Conservation (phyloP, 371 early-diverging fungal species). For the Phascolomyces articulosus region DNA sequence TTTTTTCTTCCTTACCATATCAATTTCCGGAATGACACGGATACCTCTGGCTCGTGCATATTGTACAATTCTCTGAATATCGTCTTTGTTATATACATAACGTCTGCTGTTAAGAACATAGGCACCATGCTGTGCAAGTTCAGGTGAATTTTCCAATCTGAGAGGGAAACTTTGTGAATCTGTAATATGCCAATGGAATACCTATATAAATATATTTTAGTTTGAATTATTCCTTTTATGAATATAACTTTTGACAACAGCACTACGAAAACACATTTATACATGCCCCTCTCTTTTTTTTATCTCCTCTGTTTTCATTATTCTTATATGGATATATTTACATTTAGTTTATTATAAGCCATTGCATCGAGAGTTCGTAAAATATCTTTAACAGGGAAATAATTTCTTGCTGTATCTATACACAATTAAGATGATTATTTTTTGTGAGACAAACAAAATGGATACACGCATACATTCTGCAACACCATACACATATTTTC, state of each 20-base stretch:
- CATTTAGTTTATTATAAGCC: slow-evolving; percentile 63
- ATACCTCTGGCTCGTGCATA: slow-evolving; percentile 60
- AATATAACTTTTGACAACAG: too few species aligned
- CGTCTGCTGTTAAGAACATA: slow-evolving; percentile 40
- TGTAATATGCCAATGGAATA: slow-evolving; percentile 81
- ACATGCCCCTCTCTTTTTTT: too few species aligned
- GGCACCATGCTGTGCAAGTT: slow-evolving; percentile 68
- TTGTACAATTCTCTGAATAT: slow-evolving; percentile 60
- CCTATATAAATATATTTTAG: slow-evolving; percentile 22
- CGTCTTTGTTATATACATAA: slow-evolving; percentile 63
- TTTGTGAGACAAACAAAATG: not conserved
- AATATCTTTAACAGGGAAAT: slow-evolving; percentile 64
- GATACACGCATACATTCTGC: not conserved
- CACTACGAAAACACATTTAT: too few species aligned
- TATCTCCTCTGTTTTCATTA: too few species aligned
- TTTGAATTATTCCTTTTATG: too few species aligned
- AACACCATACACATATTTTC: not conserved
- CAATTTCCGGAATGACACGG: slow-evolving; percentile 77
- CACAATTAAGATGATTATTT: not conserved
- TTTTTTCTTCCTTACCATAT: slow-evolving; percentile 74
- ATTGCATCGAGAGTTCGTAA: slow-evolving; percentile 59
- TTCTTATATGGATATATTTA: slow-evolving; percentile 14
- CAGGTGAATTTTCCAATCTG: slow-evolving; percentile 47
- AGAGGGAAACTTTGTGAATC: slow-evolving; percentile 76
- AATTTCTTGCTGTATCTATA: slow-evolving; percentile 79